Evolutionary conservation across 345 rosid species (phyloP), one percentile per base, ranked within the genome.

Genomic region (Eucalyptus albens): DNA sequence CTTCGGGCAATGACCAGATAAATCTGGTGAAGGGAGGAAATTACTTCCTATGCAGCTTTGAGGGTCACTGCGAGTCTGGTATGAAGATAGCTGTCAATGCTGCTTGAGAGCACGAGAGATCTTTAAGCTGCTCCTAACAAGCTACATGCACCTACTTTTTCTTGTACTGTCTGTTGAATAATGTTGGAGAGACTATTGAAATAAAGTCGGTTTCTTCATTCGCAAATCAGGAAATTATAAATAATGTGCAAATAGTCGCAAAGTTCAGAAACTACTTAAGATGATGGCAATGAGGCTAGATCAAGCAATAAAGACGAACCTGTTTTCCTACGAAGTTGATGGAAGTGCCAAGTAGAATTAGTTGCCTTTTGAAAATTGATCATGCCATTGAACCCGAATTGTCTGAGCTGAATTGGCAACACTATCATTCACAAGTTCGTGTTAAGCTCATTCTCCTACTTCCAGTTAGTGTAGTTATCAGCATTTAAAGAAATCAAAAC

Each of bases 21-120:
- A 91, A 88, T 89, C 90, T 94, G 85, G 92, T 31, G 42, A 92
- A 90, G 92, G 95, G 96, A 86, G 88, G 26, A 21, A 94, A 92
- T 82, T 93, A 86, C 91, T 94, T 94, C 91, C 88, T 91, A 29
- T 93, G 96, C 92, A 91, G 49, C 90, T n/a, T 87, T 45, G 80
- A 91, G 37, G 92, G 94, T 2, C 96, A 94, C 88, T 92, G 95
- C 82, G 87, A 91, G 50, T 86, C 90, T 26, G 94, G 94, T 15
- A 93, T 94, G 96, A 93, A 94, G 93, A 93, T 94, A 67, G 94
- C 94, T 29, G 83, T 94, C 10, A 50, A 44, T 89, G 94, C 96
- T 29, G 87, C 89, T 3, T 93, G 89, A 88, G 15, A 42, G 62
- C 47, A 29, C 9, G 65, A 53, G 51, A 50, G 40, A 86, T 33